phyloP scores from a whole-genome alignment of 2,329 filamentous ascomycete species.

The Ascosphaera apis region DNA sequence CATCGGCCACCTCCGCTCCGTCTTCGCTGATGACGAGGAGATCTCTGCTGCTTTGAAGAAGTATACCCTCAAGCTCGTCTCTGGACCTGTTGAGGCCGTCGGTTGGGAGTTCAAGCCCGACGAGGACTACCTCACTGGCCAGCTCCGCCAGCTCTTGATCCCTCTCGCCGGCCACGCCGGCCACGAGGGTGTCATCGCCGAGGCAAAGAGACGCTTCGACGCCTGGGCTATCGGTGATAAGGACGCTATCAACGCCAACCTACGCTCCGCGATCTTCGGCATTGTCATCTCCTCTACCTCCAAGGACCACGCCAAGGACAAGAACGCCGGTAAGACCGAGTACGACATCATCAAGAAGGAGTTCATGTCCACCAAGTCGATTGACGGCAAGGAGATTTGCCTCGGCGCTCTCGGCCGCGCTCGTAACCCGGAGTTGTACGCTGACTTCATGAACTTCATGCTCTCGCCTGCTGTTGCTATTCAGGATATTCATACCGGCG shows the following conservation, averaged over 20 bases:
- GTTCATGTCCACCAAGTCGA: slow-evolving; percentile 57
- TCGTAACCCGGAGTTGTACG: slow-evolving; percentile 44
- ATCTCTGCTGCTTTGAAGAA: slow-evolving; percentile 52
- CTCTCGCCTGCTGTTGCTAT: slow-evolving; percentile 66
- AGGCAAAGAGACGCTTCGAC: slow-evolving; percentile 58
- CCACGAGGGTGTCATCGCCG: slow-evolving; percentile 48
- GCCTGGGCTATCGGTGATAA: slow-evolving; percentile 48
- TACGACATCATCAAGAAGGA: slow-evolving; percentile 61
- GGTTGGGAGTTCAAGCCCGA: slow-evolving; percentile 63
- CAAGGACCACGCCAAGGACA: slow-evolving; percentile 61
- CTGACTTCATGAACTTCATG: slow-evolving; percentile 45
- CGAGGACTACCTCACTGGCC: slow-evolving; percentile 61
- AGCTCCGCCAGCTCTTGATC: slow-evolving; percentile 66
- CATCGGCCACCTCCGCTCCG: slow-evolving; percentile 53
- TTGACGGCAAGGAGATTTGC: slow-evolving; percentile 78
- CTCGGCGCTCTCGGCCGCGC: slow-evolving; percentile 54
- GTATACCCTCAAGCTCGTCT: slow-evolving; percentile 57
- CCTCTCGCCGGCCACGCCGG: slow-evolving; percentile 50
- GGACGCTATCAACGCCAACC: slow-evolving; percentile 53
- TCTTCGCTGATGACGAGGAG: slow-evolving; percentile 55
- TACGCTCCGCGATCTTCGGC: slow-evolving; percentile 60
- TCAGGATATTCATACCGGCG: slow-evolving; percentile 71
- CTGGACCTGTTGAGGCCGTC: slow-evolving; percentile 50
- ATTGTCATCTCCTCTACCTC: slow-evolving; percentile 35
- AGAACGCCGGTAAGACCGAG: slow-evolving; percentile 46